Base-by-base conservation (phyloP, 2,329 filamentous ascomycete species). In the Tolypocladium sp. region DNA sequence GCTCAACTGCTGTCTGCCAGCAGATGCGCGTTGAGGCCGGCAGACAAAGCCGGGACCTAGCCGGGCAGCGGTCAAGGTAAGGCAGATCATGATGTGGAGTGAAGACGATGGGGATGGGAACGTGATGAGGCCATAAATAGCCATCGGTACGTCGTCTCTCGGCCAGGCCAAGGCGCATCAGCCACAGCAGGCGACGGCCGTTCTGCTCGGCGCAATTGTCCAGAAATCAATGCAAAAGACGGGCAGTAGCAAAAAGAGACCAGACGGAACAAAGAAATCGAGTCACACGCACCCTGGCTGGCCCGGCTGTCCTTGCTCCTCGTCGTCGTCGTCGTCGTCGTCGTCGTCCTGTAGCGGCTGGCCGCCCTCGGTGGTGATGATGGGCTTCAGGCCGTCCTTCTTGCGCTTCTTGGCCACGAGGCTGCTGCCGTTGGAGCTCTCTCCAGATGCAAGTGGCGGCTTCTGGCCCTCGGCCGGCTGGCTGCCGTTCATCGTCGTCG, bases 351-450 rank as follows among this genome's bases (percentile, higher is more conserved):
- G 75, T 79, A 68, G 35, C 25, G n/a, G 37, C 22, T 27, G n/a
- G 5, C 30, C 49, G 30, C 49, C 17, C 17, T 90, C 87, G 61
- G 82, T 88, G 46, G 87, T 91, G 73, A 91, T 88, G 69, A 91
- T 90, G 67, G 88, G 88, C 76, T 90, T 89, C 65, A 90, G 76
- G 58, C 81, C 82, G 49, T 87, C 85, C 80, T 91, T 91, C 78
- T 88, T 87, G 69, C 87, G 82, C 80, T 91, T 91, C 80, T 89
- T 90, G 27, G 69, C 68, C 30, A 63, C 60, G n/a, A 68, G 62
- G 57, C 65, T 70, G 57, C 63, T 67, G 58, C 69, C 68, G 60
- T 74, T 73, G 58, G 68, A 60, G 57, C 59, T 63, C 60, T 61
- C 58, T 57, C 40, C 35, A 30, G 53, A 54, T 33, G 56, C 57